Evolutionary conservation across 2,329 filamentous ascomycete genomes (phyloP).

Genomic region (Alternaria sp.): DNA sequence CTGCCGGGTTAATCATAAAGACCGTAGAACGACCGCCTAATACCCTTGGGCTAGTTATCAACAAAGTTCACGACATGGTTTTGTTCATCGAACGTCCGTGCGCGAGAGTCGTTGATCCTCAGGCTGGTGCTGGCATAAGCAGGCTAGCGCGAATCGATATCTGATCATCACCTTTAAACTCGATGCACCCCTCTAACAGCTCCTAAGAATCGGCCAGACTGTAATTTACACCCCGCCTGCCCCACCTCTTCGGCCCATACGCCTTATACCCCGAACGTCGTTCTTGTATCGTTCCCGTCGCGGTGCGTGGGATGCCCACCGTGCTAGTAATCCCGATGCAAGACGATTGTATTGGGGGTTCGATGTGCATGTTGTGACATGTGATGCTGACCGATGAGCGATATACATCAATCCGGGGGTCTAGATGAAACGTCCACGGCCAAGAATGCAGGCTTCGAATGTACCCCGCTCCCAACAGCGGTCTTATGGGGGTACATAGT

Average conservation of each 20-base stretch:
- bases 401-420: background rate
- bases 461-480: background rate
- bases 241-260: background rate
- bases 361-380: background rate
- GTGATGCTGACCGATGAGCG: background rate
- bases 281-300: background rate
- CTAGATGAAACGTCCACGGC: background rate
- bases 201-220: background rate
- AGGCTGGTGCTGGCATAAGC: background rate
- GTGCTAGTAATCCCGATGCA: background rate
- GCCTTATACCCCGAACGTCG: background rate
- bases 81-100: background rate
- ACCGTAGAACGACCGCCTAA: background rate
- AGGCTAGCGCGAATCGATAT: background rate
- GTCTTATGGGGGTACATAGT: background rate
- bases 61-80: conserved; percentile 4
- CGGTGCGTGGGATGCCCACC: background rate
- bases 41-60: background rate
- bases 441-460: background rate
- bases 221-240: background rate
- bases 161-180: background rate
- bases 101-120: background rate
- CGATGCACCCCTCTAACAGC: background rate
- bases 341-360: background rate
- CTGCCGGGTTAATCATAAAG: background rate